Evolutionary conservation across 2,329 filamentous ascomycete genomes (phyloP).

Genomic region (Acrodontium crateriforme): DNA sequence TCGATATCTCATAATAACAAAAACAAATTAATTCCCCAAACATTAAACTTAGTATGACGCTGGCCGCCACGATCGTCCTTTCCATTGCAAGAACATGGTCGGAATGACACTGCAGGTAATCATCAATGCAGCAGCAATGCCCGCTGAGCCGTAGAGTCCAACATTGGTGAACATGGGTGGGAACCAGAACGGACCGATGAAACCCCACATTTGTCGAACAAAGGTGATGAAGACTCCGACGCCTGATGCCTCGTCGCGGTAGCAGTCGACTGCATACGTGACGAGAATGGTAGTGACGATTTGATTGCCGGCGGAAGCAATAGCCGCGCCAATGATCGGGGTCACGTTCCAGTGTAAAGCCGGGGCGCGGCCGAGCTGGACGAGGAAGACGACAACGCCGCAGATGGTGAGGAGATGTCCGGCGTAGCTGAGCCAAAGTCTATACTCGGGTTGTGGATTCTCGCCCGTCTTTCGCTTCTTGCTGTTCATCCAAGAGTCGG

Average conservation of each 20-base stretch:
- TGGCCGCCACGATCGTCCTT: too few species aligned
- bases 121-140: slow-evolving; percentile 23
- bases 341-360: slow-evolving; percentile 40
- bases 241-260: slow-evolving; percentile 37
- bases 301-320: slow-evolving; percentile 42
- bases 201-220: slow-evolving; percentile 41
- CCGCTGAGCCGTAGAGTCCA: slow-evolving; percentile 23
- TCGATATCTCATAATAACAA: too few species aligned
- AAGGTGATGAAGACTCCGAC: slow-evolving; percentile 47
- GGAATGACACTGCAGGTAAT: slow-evolving; percentile 15
- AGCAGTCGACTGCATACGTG: slow-evolving; percentile 47
- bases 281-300: slow-evolving; percentile 47
- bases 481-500: slow-evolving; percentile 39
- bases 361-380: slow-evolving; percentile 34
- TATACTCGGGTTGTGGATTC: slow-evolving; percentile 34
- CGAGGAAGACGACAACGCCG: slow-evolving; percentile 41
- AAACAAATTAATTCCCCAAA: too few species aligned
- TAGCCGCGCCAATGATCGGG: slow-evolving; percentile 35
- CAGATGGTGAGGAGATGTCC: slow-evolving; percentile 38
- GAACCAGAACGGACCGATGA: slow-evolving; percentile 33
- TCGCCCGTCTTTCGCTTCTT: slow-evolving; percentile 23
- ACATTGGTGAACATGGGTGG: slow-evolving; percentile 27
- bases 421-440: slow-evolving; percentile 44
- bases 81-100: slow-evolving; percentile 15
- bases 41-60: too few species aligned